These are phyloP conservation scores for Colletotrichum filicis DNA, from an alignment of 2,329 filamentous ascomycete species.

Conservation along the genomic window DNA sequence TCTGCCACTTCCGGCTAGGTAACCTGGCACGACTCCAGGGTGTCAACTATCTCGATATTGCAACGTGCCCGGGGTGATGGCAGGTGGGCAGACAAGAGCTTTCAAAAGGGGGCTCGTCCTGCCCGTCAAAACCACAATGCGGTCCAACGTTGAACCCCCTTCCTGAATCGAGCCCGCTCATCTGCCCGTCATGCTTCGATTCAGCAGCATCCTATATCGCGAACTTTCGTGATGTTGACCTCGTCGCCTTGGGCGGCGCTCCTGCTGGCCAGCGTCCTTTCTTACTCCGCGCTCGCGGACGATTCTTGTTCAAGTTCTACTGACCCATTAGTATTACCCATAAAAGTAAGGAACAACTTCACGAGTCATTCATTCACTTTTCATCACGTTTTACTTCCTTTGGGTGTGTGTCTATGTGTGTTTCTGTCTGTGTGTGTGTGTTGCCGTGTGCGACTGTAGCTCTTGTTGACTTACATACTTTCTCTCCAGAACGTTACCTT, in stretches of 20 bases:
- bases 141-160: background rate
- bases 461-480: constrained; percentile 11
- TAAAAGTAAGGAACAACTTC: constrained; percentile 23
- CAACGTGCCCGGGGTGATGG: constrained; percentile 3
- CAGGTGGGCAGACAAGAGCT: constrained; percentile 11
- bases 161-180: background rate
- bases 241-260: constrained; percentile 27
- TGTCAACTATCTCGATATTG: constrained; percentile 23
- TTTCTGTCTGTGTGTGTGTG: background rate
- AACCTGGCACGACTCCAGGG: constrained; percentile 19
- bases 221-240: constrained; percentile 28
- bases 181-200: constrained; percentile 29
- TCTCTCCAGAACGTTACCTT: constrained; percentile 30
- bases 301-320: constrained; percentile 20
- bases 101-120: constrained; percentile 23
- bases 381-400: constrained; percentile 1
- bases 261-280: constrained; percentile 34
- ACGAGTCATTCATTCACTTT: constrained; percentile 18
- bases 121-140: constrained; percentile 15
- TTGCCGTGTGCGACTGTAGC: background rate
- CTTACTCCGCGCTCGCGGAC: constrained; percentile 14
- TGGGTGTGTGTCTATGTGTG: background rate
- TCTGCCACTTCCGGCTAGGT: constrained; percentile 14
- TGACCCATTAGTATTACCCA: constrained; percentile 30
- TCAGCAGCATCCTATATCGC: constrained; percentile 14